These are phyloP conservation scores for Rhododendron vialii DNA, from an alignment of 148 eudicot genomes.

Conservation along the genomic window DNA sequence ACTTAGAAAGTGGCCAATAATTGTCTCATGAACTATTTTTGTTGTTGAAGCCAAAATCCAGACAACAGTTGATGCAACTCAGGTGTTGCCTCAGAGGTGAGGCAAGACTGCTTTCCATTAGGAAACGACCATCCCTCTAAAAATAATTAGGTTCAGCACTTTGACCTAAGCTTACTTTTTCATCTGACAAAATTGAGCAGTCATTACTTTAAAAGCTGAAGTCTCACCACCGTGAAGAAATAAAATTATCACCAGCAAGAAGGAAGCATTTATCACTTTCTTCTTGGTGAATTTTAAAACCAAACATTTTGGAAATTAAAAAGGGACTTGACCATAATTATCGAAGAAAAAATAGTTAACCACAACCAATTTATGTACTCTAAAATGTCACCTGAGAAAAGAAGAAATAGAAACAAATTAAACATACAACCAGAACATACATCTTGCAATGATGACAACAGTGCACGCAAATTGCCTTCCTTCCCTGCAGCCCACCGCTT, in stretches of 20 bases:
- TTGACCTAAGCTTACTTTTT: background rate
- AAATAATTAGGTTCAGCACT: background rate
- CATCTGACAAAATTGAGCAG: background rate
- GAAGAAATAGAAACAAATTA: background rate
- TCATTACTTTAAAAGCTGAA: background rate
- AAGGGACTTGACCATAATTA: background rate
- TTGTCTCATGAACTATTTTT: background rate
- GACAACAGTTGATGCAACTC: background rate
- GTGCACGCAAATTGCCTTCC: conserved; percentile 85
- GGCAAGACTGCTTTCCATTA: background rate
- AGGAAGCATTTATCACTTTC: background rate
- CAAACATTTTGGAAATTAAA: background rate
- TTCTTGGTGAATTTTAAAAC: background rate
- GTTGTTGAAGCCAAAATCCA: background rate
- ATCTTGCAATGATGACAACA: conserved; percentile 70
- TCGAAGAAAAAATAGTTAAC: background rate
- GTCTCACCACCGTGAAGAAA: background rate
- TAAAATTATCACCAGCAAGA: background rate
- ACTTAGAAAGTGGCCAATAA: background rate
- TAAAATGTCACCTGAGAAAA: background rate
- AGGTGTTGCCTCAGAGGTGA: background rate
- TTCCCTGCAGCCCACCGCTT: conserved; percentile 91
- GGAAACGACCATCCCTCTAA: background rate
- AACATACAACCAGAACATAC: conserved; percentile 23
- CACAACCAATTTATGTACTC: background rate